Evolutionary conservation across 73 alveolate genomes (phyloP), one percentile per base, ranked within the genome.

Genomic region (Paramecium primaurelia): DNA sequence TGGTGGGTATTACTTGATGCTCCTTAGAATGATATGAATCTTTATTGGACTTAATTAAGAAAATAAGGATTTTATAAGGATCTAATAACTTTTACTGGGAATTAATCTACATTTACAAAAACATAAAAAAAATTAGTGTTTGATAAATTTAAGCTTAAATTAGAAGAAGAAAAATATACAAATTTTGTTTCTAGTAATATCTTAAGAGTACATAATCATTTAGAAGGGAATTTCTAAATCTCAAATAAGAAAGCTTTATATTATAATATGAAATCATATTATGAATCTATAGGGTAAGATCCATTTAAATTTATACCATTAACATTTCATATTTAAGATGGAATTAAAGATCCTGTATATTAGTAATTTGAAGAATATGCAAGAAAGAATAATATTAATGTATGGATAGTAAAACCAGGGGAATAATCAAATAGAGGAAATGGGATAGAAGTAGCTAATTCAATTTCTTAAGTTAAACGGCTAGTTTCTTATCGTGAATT

Each of bases 351-450:
- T 54, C 68, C 77, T 20, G 94, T 93, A 80, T 96, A 89, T 85
- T 60, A 58, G 80, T 59, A 80, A 34, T 95, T 95, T 71, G 64
- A 38, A 40, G 87, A 88, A 44, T 71, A 88, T 28, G 77, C 80
- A 16, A 64, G 47, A 49, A 87, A 42, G 60, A 83, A 58, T 34
- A 20, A 80, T 83, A 68, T 83, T 37, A 91, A 93, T 83, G 83
- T 96, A 8, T 97, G 99, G 98, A 97, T 97, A 36, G 97, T 97
- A 8, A 97, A 97, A 80, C 99, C 99, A 3, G 99, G 99, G 11
- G 99, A 97, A 75, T 89, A 96, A 87, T 95, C 99, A 10, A 97
- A 97, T 86, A 92, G 99, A 59, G 96, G 96, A 8, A 92, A 92
- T 49, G 95, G 95, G 7, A 95, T 95, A 8, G 71, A 93, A 84